Evolutionary conservation across 768 basidiomycete species (phyloP).

Genomic region (Pleurotus ostreatus): DNA sequence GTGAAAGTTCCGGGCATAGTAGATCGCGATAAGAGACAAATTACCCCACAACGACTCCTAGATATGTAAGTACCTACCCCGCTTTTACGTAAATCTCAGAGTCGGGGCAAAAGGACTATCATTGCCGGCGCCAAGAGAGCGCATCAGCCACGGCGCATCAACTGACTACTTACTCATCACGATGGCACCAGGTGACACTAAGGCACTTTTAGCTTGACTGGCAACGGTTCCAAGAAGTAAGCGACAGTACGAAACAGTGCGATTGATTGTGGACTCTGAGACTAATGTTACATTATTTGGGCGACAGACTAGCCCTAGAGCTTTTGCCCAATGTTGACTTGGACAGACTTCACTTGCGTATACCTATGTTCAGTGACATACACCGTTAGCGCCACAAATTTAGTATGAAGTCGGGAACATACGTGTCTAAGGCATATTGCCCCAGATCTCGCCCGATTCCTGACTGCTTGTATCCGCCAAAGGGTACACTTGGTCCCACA

Average conservation of each 20-base stretch:
- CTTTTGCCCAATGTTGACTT: conserved; percentile 44
- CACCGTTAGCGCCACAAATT: no score
- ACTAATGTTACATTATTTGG: not conserved
- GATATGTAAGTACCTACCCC: no score
- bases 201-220: no score
- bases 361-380: conserved; percentile 24
- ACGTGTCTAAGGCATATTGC: conserved; percentile 48
- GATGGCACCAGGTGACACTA: no score
- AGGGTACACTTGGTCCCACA: conserved; percentile 46
- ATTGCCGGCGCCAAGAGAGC: no score
- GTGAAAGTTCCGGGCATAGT: conserved; percentile 34
- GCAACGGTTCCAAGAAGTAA: no score
- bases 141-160: no score
- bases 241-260: not conserved
- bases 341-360: conserved; percentile 48
- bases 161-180: no score
- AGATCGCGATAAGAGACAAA: not conserved
- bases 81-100: no score
- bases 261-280: not conserved
- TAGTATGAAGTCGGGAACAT: conserved; percentile 11
- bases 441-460: conserved; percentile 61
- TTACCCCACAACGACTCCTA: not conserved
- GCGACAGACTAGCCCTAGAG: conserved; percentile 7
- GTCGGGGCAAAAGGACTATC: no score
- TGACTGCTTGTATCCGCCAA: conserved; percentile 61